Evolutionary conservation across 1,284 basidiomycete genomes (phyloP), one percentile per base, ranked within the genome.

Genomic region (Leccinum holopus): DNA sequence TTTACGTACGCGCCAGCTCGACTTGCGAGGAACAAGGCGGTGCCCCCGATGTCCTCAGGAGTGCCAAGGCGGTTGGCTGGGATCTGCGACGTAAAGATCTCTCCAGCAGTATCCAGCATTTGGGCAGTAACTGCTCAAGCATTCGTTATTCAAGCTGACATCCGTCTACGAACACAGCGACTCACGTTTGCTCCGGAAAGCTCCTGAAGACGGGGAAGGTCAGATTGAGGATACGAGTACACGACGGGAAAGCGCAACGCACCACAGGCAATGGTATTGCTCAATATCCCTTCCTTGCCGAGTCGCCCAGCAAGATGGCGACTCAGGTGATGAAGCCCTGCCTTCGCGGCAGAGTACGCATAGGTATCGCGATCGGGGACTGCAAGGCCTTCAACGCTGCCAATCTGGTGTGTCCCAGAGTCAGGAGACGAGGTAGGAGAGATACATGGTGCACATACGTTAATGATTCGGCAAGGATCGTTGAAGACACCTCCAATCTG

Each of bases 241-340:
- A 55, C 30, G 18, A 8, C 41, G 39, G 21, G 14, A 55, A 41
- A 44, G 33, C 37, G 28, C 7, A 74, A 81, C 68, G 71, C 72
- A 73, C 86, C 88, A 62, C 87, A 87, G 2, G 88, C 87, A 63
- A 91, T 84, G 5, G 86, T 85, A 71, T 91, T 91, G 71, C 86
- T 85, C 16, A 84, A 83, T 66, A 91, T 85, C 2, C 83, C 81
- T 62, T 87, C 84, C 58, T 74, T 76, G 0, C 87, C 87, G 11
- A 90, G 79, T 12, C 84, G 77, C 16, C 81, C 81, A 1, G 84
- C 88, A 30, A 91, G 77, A 66, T 87, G 83, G 21, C 83, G 78
- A 61, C 86, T 87, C 53, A 90, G 76, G 61, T 88, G 87, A 69
- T 86, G 83, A 60, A 85, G 74, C 2, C 78, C 84, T 5, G 85